A percentile compares a stretch with the other conserved stretches of the same genome.
phyloP scores from a whole-genome alignment of 805 yeast species.

The Kregervanrija pseudodelftensis region DNA sequence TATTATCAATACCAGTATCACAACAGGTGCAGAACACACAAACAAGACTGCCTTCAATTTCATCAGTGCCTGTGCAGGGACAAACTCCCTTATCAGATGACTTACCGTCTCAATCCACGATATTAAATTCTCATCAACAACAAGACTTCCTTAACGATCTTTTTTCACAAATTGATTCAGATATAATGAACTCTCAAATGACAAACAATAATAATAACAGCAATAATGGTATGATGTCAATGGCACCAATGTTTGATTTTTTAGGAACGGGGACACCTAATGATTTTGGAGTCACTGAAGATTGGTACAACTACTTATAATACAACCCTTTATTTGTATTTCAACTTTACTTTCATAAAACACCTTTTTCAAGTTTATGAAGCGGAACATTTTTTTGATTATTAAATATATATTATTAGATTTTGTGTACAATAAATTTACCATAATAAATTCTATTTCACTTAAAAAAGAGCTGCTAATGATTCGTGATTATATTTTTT shows the following conservation, averaged over 20 bases:
- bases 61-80: neutral
- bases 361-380: too few species aligned
- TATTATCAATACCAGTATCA: neutral
- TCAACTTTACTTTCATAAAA: too few species aligned
- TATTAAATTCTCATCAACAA: constrained; percentile 12
- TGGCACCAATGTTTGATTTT: constrained; percentile 8
- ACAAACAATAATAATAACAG: constrained; percentile 2
- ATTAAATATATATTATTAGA: too few species aligned
- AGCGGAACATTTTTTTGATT: too few species aligned
- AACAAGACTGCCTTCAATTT: neutral
- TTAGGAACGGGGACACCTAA: constrained; percentile 5
- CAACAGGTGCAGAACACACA: constrained; percentile 1
- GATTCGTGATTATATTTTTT: too few species aligned
- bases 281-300: constrained; percentile 5
- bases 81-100: neutral
- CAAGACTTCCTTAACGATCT: constrained; percentile 23
- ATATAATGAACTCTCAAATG: constrained; percentile 20
- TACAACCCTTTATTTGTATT: neutral
- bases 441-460: too few species aligned
- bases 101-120: neutral
- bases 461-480: too few species aligned
- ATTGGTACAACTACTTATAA: constrained; percentile 6
- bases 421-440: too few species aligned
- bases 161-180: constrained; percentile 26
- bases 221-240: neutral